Evolutionary conservation across 164 flowering plant genomes (phyloP).

Genomic region (Liriodendron chinense): DNA sequence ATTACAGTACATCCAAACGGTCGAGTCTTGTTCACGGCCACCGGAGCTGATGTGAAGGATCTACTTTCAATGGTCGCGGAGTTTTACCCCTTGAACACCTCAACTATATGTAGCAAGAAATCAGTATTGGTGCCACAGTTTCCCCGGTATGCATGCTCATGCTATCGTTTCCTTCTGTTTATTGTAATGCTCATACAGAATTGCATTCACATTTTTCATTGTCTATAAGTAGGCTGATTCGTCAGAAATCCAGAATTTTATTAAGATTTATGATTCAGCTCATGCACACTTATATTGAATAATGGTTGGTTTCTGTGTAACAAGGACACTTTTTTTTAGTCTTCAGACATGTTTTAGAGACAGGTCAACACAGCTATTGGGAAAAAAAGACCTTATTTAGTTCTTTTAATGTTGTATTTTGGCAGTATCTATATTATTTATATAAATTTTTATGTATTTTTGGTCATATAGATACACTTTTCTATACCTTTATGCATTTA

Average conservation of each 20-base stretch:
- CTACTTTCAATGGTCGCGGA: conserved; percentile 54
- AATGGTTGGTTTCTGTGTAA: too few species aligned
- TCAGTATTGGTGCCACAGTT: conserved; percentile 63
- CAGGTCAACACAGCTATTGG: too few species aligned
- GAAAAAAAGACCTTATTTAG: too few species aligned
- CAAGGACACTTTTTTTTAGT: too few species aligned
- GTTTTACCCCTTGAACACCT: conserved; percentile 42
- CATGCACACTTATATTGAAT: too few species aligned
- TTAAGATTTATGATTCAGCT: not conserved
- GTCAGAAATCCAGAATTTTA: too few species aligned
- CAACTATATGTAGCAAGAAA: conserved; percentile 32
- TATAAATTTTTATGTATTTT: too few species aligned
- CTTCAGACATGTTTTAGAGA: too few species aligned
- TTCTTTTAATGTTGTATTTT: too few species aligned
- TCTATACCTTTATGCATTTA: too few species aligned
- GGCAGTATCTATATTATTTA: too few species aligned
- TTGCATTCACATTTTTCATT: not conserved
- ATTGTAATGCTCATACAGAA: not conserved
- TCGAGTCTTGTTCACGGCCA: conserved; percentile 35
- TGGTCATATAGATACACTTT: too few species aligned
- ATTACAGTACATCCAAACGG: conserved; percentile 41
- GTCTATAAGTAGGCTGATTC: not conserved
- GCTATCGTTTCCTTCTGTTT: not conserved
- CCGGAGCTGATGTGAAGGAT: conserved; percentile 54
- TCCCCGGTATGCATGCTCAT: conserved; percentile 38